Conservation (phyloP, 768 basidiomycete genomes). For the Boletus sp. region DNA sequence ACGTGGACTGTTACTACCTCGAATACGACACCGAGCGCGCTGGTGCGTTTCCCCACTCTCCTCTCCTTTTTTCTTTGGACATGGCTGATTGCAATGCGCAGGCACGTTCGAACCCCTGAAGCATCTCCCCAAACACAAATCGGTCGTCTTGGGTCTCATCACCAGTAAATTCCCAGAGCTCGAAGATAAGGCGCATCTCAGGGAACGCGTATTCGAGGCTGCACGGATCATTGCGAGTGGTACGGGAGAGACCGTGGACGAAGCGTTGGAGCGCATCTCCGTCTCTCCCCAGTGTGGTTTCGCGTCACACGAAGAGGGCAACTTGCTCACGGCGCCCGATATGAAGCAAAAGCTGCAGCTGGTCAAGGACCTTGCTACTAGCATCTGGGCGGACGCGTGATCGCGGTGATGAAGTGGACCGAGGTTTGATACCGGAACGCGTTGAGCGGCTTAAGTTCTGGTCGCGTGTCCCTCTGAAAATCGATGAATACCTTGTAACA, state of each 20-base stretch:
- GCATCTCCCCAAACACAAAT: slow-evolving; percentile 35
- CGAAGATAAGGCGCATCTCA: slow-evolving; percentile 41
- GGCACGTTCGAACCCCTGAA: slow-evolving; percentile 33
- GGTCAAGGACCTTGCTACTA: slow-evolving; percentile 34
- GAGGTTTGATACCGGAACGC: not conserved
- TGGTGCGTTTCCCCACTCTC: slow-evolving; percentile 21
- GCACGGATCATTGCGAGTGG: slow-evolving; percentile 42
- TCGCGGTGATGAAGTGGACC: no score
- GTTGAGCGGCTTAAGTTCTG: not conserved
- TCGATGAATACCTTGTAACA: not conserved
- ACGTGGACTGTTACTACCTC: slow-evolving; percentile 44
- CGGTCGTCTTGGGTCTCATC: slow-evolving; percentile 41
- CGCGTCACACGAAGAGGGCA: slow-evolving; percentile 45
- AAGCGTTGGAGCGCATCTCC: slow-evolving; percentile 38
- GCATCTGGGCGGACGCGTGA: slow-evolving; percentile 34
- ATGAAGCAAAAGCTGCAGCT: slow-evolving; percentile 31
- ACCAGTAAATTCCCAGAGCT: slow-evolving; percentile 43
- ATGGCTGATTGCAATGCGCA: not conserved
- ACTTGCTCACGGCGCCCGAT: slow-evolving; percentile 35
- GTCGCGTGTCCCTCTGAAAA: not conserved
- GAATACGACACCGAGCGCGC: slow-evolving; percentile 49
- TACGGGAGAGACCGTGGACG: slow-evolving; percentile 34
- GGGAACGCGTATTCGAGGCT: slow-evolving; percentile 40
- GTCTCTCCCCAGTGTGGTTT: slow-evolving; percentile 54
- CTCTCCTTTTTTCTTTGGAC: not conserved